Evolutionary conservation across 257 asterid species (phyloP), one percentile per base, ranked within the genome.

Genomic region (Vinca minor): DNA sequence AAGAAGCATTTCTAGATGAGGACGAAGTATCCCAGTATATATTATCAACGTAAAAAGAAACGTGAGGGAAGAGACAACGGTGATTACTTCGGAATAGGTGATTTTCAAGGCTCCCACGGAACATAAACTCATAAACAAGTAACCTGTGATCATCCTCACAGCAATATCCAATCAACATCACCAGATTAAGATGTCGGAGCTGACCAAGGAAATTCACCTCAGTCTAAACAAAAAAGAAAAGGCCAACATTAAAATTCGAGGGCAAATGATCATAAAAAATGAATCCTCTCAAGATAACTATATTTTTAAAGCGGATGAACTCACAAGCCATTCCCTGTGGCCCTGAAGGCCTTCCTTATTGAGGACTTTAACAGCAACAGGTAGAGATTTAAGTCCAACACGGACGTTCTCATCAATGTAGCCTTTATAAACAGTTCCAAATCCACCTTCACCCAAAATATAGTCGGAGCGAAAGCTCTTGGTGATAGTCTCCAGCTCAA

Each of bases 331-430:
- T 75, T 93, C 97, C 10, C 96, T 91, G 81, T 93, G 99, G 18
- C 99, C 97, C 74, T 89, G 97, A 70, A 89, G 97, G 62, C 99
- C 99, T 82, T 87, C 99, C 81, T 93, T 93, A 73, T 93, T 93
- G 59, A 93, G 95, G 44, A 93, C 99, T 80, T 93, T 93, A 54
- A 93, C 99, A 41, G 99, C 99, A 67, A 93, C 97, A 1, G 99
- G 95, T 13, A 89, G 85, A 5, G 96, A 89, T 70, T 87, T 93
- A 78, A 91, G 96, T 29, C 98, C 98, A 29, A 89, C 98, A 72
- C 96, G 74, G 29, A 91, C 96, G 77, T 91, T 91, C 75, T 89
- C 99, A 71, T 93, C 99, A 57, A 93, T 89, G 79, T 93, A 93
- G 38, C 99, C 99, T 73, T 93, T 93, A 74, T 93, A 93, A 10